Percentiles rank a stretch among this genome's conserved stretches.
phyloP scores from a whole-genome alignment of 2,329 filamentous ascomycete species.

The Claviceps sp. region DNA sequence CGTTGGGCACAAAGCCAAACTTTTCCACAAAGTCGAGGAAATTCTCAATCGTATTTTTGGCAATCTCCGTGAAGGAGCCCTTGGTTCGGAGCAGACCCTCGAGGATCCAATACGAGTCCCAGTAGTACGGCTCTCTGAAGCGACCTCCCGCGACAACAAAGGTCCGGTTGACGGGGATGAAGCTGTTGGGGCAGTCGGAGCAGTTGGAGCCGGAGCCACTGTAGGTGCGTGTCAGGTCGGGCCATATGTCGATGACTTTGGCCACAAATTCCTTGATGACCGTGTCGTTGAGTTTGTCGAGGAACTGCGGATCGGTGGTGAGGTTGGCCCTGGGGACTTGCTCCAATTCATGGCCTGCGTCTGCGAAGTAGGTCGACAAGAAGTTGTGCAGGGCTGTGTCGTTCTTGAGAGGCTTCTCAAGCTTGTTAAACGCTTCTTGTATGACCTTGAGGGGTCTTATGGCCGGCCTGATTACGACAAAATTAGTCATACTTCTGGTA shows the following conservation, averaged over 20 bases:
- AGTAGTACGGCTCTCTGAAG: conserved; percentile 59
- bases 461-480: conserved; percentile 35
- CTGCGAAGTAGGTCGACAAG: conserved; percentile 47
- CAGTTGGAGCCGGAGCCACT: conserved; percentile 37
- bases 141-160: conserved; percentile 61
- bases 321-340: conserved; percentile 38
- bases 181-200: conserved; percentile 47
- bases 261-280: conserved; percentile 46
- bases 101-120: conserved; percentile 58
- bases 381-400: conserved; percentile 49
- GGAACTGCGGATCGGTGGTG: conserved; percentile 42
- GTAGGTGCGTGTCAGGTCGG: conserved; percentile 50
- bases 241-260: conserved; percentile 58
- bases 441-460: conserved; percentile 45
- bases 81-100: conserved; percentile 52
- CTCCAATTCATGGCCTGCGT: conserved; percentile 49
- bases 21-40: conserved; percentile 53
- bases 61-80: conserved; percentile 48
- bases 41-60: conserved; percentile 56
- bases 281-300: conserved; percentile 41
- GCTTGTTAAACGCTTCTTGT: conserved; percentile 43
- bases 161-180: conserved; percentile 51
- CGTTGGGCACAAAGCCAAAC: conserved; percentile 55
- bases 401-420: conserved; percentile 48
- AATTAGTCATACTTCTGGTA: not conserved